A percentile compares a stretch with the other conserved stretches of the same genome.
Evolutionary conservation across 495 filamentous ascomycete species (phyloP).

Genomic region (Penicillium dipodomyicola): DNA sequence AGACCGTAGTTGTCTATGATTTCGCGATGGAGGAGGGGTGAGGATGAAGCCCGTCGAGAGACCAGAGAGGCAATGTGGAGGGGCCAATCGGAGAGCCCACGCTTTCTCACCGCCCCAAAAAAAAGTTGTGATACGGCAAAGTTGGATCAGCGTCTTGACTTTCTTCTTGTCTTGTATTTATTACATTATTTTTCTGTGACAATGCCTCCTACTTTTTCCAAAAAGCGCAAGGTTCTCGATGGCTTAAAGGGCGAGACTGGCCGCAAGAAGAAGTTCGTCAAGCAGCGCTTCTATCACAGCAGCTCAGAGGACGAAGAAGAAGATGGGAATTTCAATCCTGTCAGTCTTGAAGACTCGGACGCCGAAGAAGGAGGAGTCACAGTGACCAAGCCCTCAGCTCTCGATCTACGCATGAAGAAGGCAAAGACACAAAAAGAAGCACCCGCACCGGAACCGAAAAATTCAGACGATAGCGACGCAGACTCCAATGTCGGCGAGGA

Average conservation of each 20-base stretch:
- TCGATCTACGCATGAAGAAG: constrained; percentile 22
- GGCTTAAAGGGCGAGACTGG: constrained; percentile 52
- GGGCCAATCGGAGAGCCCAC: constrained; percentile 39
- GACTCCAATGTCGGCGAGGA: constrained; percentile 33
- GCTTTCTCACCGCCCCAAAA: constrained; percentile 32
- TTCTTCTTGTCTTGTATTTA: constrained; percentile 10
- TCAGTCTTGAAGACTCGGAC: constrained; percentile 67
- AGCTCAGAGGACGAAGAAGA: constrained; percentile 60
- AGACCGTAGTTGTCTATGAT: constrained; percentile 8
- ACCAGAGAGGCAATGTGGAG: constrained; percentile 31
- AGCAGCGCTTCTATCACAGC: constrained; percentile 71
- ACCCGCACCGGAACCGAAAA: constrained; percentile 17
- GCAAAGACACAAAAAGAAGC: constrained; percentile 25
- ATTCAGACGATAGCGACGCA: constrained; percentile 20
- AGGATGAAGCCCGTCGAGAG: constrained; percentile 23
- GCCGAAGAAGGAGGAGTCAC: constrained; percentile 48
- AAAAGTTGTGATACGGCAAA: constrained; percentile 29
- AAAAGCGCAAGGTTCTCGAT: constrained; percentile 61
- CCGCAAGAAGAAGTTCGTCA: constrained; percentile 66
- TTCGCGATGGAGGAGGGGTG: constrained; percentile 24
- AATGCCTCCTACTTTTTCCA: constrained; percentile 46
- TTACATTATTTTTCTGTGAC: constrained; percentile 15
- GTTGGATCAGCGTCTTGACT: constrained; percentile 6
- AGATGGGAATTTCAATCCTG: constrained; percentile 54
- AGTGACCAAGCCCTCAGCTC: constrained; percentile 15